Evolutionary conservation across 1,284 basidiomycete genomes (phyloP).

Genomic region (Exobasidium rhododendri): DNA sequence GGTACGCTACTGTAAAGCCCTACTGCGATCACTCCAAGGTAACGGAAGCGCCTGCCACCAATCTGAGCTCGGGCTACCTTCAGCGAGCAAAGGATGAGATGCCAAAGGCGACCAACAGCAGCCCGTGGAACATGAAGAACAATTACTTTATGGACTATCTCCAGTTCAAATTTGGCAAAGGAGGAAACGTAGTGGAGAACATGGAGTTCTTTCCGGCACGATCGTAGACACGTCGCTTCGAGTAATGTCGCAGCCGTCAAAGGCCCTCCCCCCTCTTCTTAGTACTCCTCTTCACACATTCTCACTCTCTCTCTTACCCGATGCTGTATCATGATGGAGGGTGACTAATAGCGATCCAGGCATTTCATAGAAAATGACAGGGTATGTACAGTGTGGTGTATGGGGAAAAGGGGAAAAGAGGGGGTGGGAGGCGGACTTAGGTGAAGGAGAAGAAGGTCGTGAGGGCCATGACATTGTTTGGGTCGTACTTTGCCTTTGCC

Average conservation of each 20-base stretch:
- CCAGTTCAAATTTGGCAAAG: conserved; percentile 27
- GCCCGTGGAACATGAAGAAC: conserved; percentile 36
- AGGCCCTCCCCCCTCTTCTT: too few relatives aligned
- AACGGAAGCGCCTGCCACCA: conserved; percentile 33
- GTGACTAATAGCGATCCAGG: too few relatives aligned
- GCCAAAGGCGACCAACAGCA: conserved; percentile 40
- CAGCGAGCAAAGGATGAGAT: conserved; percentile 35
- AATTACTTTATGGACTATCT: conserved; percentile 45
- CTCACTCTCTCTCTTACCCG: too few relatives aligned
- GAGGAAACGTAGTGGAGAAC: not conserved
- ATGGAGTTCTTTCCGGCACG: not conserved
- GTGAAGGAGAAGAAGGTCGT: conserved; percentile 35
- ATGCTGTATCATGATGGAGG: too few relatives aligned
- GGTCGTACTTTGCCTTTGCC: conserved; percentile 29
- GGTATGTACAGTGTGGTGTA: too few relatives aligned
- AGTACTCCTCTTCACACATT: too few relatives aligned
- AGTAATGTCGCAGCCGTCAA: too few relatives aligned
- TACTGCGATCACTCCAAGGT: conserved; percentile 14
- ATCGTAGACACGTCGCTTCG: too few relatives aligned
- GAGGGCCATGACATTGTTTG: conserved; percentile 33
- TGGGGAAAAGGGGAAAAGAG: too few relatives aligned
- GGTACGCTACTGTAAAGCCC: conserved; percentile 14
- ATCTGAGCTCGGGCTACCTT: conserved; percentile 51
- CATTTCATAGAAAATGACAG: too few relatives aligned
- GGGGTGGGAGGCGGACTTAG: too few relatives aligned